phyloP scores from a whole-genome alignment of 768 basidiomycete species.

The Tylopilus sp. region DNA sequence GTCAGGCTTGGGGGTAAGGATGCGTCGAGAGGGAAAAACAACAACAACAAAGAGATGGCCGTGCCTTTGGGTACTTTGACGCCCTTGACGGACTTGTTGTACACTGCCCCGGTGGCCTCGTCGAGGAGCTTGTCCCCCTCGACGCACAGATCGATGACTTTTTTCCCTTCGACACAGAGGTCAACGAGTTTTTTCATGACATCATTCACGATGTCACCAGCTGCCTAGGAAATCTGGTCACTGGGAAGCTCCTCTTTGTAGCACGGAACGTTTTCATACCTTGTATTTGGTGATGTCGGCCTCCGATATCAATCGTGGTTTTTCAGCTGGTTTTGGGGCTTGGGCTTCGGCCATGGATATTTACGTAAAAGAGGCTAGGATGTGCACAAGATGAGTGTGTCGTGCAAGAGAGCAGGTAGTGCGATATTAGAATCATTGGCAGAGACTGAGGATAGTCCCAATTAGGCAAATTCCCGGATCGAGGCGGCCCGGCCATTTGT shows the following conservation, averaged over 20 bases:
- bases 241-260: conserved; percentile 19
- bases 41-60: conserved; percentile 20
- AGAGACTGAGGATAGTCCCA: conserved; percentile 11
- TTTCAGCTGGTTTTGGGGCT: conserved; percentile 43
- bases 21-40: not conserved
- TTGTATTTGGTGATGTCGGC: conserved; percentile 87
- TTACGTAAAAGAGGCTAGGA: conserved; percentile 1
- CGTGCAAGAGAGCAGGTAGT: conserved; percentile 3
- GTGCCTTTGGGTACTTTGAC: conserved; percentile 84
- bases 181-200: conserved; percentile 84
- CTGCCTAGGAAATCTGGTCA: conserved; percentile 48
- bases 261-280: conserved; percentile 36
- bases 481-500: not conserved
- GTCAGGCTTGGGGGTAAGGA: conserved; percentile 6
- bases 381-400: conserved; percentile 3
- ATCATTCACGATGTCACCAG: conserved; percentile 84
- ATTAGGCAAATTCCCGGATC: conserved; percentile 24
- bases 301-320: conserved; percentile 55
- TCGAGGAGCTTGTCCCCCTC: conserved; percentile 95
- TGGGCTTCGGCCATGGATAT: conserved; percentile 60
- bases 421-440: not conserved
- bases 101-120: conserved; percentile 77
- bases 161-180: conserved; percentile 75
- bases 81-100: conserved; percentile 88
- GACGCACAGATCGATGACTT: conserved; percentile 83